Evolutionary conservation across 2,329 filamentous ascomycete species (phyloP).

Genomic region (Trichoderma sp.): DNA sequence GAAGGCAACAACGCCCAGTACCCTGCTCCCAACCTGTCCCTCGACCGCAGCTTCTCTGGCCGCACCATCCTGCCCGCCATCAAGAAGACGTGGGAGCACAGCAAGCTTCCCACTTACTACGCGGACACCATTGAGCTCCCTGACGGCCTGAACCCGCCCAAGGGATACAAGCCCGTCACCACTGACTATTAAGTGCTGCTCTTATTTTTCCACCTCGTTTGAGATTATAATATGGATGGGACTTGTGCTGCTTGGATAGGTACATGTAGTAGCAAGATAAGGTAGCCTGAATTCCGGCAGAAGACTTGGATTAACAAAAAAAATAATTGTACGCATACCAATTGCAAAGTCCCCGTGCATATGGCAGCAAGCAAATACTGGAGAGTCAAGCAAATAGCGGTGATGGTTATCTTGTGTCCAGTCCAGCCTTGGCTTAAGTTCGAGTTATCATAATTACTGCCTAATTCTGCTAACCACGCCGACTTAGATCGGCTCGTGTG

Average conservation of each 20-base stretch:
- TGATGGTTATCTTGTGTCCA: background rate
- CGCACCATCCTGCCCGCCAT: conserved; percentile 40
- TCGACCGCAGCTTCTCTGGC: conserved; percentile 33
- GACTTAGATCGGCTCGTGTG: background rate
- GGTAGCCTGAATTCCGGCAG: background rate
- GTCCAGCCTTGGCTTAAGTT: background rate
- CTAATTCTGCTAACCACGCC: background rate
- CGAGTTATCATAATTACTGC: background rate
- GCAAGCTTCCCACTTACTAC: conserved; percentile 43
- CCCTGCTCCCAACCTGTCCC: conserved; percentile 41
- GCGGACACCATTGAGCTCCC: conserved; percentile 38
- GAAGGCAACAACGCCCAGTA: conserved; percentile 32
- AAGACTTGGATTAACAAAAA: background rate
- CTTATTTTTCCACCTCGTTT: background rate
- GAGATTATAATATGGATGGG: background rate
- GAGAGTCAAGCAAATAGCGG: background rate
- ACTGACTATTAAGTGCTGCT: conserved; percentile 21
- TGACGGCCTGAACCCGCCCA: conserved; percentile 45
- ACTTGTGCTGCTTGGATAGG: no score
- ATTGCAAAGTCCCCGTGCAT: background rate
- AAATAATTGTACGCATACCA: background rate
- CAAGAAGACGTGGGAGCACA: conserved; percentile 39
- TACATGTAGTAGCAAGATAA: no score
- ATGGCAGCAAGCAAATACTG: no score
- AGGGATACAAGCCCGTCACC: conserved; percentile 34